Evolutionary conservation across 305 asterid genomes (phyloP).

Genomic region (Petunia hybrid): DNA sequence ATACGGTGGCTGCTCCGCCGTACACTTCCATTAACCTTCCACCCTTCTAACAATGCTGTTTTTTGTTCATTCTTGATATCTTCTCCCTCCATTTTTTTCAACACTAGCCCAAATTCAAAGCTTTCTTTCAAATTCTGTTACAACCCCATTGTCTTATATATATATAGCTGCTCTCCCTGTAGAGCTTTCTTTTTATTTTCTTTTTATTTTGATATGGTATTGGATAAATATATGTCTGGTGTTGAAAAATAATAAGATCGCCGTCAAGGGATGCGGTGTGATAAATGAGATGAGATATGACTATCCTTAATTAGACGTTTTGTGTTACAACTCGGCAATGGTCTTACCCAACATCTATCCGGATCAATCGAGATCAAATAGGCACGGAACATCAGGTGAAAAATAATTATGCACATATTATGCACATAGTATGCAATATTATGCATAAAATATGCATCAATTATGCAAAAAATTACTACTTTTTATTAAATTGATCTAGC

Average conservation of each 20-base stretch:
- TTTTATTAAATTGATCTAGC: too few relatives aligned
- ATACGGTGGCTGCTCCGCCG: slow-evolving; percentile 56
- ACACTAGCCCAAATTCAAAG: not conserved
- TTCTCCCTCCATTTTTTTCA: slow-evolving; percentile 49
- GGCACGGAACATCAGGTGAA: too few relatives aligned
- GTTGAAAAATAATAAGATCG: not conserved
- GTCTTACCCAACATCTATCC: too few relatives aligned
- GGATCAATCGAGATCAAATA: too few relatives aligned
- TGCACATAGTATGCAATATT: too few relatives aligned
- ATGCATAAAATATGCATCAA: too few relatives aligned
- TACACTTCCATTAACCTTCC: slow-evolving; percentile 51
- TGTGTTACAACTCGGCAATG: too few relatives aligned
- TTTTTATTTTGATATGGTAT: not conserved
- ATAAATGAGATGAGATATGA: too few relatives aligned
- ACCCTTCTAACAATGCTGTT: slow-evolving; percentile 54
- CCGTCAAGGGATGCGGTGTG: too few relatives aligned
- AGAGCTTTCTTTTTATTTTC: not conserved
- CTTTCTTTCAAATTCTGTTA: not conserved
- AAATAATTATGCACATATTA: too few relatives aligned
- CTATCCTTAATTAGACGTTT: too few relatives aligned
- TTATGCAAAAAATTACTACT: too few relatives aligned
- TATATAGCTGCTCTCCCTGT: not conserved
- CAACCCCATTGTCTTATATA: not conserved
- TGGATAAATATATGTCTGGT: not conserved
- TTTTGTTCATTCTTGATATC: slow-evolving; percentile 40